These are phyloP conservation scores for Tulasnella sp. DNA, from an alignment of 768 basidiomycete genomes.

Conservation along the genomic window DNA sequence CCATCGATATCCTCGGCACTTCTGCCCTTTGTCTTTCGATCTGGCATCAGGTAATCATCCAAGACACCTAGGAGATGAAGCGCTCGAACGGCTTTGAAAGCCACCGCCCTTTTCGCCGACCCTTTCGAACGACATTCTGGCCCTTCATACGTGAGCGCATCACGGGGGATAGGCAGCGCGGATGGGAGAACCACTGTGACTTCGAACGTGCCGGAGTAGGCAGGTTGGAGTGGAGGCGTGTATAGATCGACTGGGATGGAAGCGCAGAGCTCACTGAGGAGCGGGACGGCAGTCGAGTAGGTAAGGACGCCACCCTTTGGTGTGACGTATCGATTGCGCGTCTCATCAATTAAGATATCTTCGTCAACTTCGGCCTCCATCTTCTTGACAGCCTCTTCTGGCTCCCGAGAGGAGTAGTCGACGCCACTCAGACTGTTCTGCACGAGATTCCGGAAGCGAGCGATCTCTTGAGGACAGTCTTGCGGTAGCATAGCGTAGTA, in stretches of 20 bases:
- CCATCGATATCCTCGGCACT: slow-evolving; percentile 47
- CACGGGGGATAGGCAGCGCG: slow-evolving; percentile 46
- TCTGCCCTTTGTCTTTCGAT: slow-evolving; percentile 39
- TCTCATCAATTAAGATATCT: slow-evolving; percentile 30
- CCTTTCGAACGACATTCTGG: slow-evolving; percentile 46
- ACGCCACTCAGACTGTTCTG: background rate
- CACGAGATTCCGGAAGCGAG: background rate
- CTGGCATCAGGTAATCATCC: slow-evolving; percentile 70
- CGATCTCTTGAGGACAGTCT: background rate
- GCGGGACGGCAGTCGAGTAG: slow-evolving; percentile 58
- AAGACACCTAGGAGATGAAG: slow-evolving; percentile 64
- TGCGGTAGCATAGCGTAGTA: slow-evolving; percentile 57
- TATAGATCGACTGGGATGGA: slow-evolving; percentile 63
- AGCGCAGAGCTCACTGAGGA: slow-evolving; percentile 67
- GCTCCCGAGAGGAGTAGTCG: background rate
- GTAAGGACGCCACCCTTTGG: slow-evolving; percentile 69
- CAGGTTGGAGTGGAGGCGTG: slow-evolving; percentile 48
- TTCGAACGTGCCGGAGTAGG: slow-evolving; percentile 44
- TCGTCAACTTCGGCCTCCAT: slow-evolving; percentile 36
- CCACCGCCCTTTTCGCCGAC: slow-evolving; percentile 73
- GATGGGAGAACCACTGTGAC: slow-evolving; percentile 53
- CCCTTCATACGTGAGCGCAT: slow-evolving; percentile 46
- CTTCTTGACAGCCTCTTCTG: slow-evolving; percentile 16
- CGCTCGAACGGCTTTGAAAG: slow-evolving; percentile 63
- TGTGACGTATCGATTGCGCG: slow-evolving; percentile 63